These are phyloP conservation scores for Leccinum fallax DNA, from an alignment of 1,284 basidiomycete species.

Conservation along the genomic window DNA sequence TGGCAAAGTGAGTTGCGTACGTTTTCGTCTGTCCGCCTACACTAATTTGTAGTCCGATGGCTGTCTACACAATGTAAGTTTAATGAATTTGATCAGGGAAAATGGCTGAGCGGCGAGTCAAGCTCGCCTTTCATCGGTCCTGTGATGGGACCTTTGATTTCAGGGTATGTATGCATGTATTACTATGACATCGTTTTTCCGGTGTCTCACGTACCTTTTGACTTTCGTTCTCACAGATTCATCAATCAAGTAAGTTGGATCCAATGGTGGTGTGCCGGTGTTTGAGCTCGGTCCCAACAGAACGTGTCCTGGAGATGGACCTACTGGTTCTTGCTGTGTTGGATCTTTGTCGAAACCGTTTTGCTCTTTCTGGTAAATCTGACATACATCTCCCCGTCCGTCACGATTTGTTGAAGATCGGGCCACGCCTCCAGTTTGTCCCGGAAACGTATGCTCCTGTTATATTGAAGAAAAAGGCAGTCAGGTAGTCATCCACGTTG, in stretches of 20 bases:
- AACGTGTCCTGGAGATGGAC: constrained; percentile 79
- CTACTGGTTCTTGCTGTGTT: constrained; percentile 68
- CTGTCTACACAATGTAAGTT: constrained; percentile 59
- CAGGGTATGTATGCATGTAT: constrained; percentile 46
- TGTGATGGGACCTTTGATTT: constrained; percentile 63
- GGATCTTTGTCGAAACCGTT: constrained; percentile 52
- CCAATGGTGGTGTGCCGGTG: not conserved
- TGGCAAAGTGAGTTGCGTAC: constrained; percentile 58
- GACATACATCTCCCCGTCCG: not conserved
- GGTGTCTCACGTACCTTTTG: not conserved
- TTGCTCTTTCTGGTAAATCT: constrained; percentile 50
- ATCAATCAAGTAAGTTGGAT: constrained; percentile 43
- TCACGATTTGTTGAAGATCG: not conserved
- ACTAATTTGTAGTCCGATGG: constrained; percentile 64
- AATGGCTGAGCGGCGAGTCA: constrained; percentile 2
- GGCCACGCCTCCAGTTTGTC: constrained; percentile 44
- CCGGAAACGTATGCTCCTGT: constrained; percentile 79
- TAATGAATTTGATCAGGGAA: not conserved
- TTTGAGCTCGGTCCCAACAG: constrained; percentile 29
- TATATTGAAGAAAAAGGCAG: constrained; percentile 60
- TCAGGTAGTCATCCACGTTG: constrained; percentile 13
- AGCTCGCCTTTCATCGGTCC: constrained; percentile 74
- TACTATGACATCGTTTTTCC: not conserved
- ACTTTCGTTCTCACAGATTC: constrained; percentile 34
- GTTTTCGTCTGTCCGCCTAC: not conserved